A percentile compares a stretch with the other conserved stretches of the same genome.
phyloP scores from a whole-genome alignment of 495 filamentous ascomycete species.

The Xanthoparmelia taractica region DNA sequence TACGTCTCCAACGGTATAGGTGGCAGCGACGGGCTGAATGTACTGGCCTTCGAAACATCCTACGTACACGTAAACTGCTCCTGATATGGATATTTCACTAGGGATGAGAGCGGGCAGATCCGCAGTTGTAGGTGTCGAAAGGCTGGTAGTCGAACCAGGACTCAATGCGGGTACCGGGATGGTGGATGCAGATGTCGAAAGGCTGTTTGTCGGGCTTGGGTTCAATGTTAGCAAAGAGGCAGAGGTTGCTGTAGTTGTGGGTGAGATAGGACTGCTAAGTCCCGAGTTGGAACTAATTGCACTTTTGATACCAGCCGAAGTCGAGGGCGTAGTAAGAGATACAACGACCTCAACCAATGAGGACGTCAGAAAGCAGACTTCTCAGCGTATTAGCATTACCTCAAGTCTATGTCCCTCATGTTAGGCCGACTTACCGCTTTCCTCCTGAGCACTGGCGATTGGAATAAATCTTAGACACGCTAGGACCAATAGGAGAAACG shows the following conservation, averaged over 20 bases:
- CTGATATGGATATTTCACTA: neutral
- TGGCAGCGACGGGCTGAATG: neutral
- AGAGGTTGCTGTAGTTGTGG: neutral
- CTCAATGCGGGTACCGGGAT: neutral
- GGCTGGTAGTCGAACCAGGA: neutral
- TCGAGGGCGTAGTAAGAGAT: neutral
- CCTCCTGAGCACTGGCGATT: neutral
- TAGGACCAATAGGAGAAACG: neutral
- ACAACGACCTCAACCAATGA: neutral
- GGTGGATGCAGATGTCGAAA: neutral
- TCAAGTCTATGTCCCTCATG: no score
- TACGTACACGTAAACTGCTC: neutral
- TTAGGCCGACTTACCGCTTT: neutral
- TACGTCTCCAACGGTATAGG: neutral
- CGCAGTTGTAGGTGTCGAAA: neutral
- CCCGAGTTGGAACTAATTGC: neutral
- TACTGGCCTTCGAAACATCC: slow-evolving; percentile 4
- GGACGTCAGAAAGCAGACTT: slow-evolving; percentile 1
- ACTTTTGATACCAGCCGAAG: neutral
- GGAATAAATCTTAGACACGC: neutral
- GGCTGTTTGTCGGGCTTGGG: neutral
- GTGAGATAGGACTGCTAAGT: neutral
- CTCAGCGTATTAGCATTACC: neutral
- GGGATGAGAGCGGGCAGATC: neutral
- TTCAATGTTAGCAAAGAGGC: neutral